A percentile compares a stretch with the other conserved stretches of the same genome.
phyloP scores from a whole-genome alignment of 2,329 filamentous ascomycete species.

The Cercospora beticola region DNA sequence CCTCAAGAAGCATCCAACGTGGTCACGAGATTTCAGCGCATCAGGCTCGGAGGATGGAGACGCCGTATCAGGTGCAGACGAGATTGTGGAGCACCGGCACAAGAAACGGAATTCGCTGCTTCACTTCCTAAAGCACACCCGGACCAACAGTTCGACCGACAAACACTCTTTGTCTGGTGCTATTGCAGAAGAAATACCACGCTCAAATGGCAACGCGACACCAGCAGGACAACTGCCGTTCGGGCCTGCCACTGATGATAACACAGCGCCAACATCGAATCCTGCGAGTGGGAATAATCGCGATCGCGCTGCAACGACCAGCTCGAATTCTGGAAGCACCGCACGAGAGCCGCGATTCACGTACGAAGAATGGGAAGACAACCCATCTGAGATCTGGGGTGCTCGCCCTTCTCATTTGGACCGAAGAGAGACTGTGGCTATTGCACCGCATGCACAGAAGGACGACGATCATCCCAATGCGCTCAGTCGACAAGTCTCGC shows the following conservation, averaged over 20 bases:
- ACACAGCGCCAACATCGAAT: background rate
- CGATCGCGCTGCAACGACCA: background rate
- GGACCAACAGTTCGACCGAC: conserved; percentile 25
- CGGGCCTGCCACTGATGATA: conserved; percentile 13
- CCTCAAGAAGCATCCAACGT: conserved; percentile 22
- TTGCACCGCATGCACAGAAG: conserved; percentile 18
- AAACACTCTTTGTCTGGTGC: conserved; percentile 16
- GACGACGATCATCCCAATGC: background rate
- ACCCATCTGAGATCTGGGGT: conserved; percentile 34
- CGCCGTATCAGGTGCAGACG: conserved; percentile 30
- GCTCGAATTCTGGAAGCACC: conserved; percentile 5
- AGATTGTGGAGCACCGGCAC: conserved; percentile 15
- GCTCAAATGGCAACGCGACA: conserved; percentile 4
- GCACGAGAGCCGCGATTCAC: conserved; percentile 18
- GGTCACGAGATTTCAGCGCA: conserved; percentile 24
- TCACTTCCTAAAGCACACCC: conserved; percentile 31
- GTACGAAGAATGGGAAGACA: conserved; percentile 33
- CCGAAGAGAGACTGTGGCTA: conserved; percentile 24
- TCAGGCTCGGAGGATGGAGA: conserved; percentile 32
- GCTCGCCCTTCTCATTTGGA: conserved; percentile 16
- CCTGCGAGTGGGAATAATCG: background rate
- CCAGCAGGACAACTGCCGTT: conserved; percentile 16
- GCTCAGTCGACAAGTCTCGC: conserved; percentile 1
- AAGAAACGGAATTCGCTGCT: conserved; percentile 33
- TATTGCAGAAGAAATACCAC: conserved; percentile 17